phyloP scores from a whole-genome alignment of 2,329 filamentous ascomycete species.

The Stachybotrys echinatus region DNA sequence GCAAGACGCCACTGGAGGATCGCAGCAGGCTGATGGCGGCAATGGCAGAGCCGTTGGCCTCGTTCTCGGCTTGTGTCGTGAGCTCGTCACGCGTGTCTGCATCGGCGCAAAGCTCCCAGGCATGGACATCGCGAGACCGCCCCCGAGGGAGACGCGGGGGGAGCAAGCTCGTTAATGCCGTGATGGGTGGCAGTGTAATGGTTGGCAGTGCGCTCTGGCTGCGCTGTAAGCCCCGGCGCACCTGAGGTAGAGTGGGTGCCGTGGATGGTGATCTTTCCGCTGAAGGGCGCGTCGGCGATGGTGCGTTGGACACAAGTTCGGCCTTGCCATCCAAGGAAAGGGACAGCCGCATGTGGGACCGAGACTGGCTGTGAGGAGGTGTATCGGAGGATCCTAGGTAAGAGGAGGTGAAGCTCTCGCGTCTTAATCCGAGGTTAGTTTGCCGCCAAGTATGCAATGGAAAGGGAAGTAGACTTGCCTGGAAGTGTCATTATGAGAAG shows the following conservation, averaged over 20 bases:
- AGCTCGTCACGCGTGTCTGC: conserved; percentile 73
- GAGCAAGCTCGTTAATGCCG: conserved; percentile 44
- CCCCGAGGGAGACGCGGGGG: conserved; percentile 57
- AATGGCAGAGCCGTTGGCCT: conserved; percentile 72
- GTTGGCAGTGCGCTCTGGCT: conserved; percentile 64
- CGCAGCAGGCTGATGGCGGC: conserved; percentile 78
- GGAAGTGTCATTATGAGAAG: conserved; percentile 22
- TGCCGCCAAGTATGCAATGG: no score
- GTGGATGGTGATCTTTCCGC: conserved; percentile 41
- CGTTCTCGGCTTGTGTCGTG: conserved; percentile 74
- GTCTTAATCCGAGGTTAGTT: no score
- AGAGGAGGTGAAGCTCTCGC: conserved; percentile 14
- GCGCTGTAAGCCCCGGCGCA: conserved; percentile 55
- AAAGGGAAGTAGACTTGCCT: no score
- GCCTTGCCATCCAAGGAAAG: conserved; percentile 87
- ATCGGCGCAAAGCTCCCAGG: conserved; percentile 89
- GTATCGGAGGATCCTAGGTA: conserved; percentile 23
- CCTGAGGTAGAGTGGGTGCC: conserved; percentile 39
- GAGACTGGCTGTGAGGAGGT: conserved; percentile 30
- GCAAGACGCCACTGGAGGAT: conserved; percentile 53
- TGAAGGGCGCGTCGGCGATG: conserved; percentile 56
- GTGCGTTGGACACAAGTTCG: conserved; percentile 69
- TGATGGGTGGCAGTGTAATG: conserved; percentile 52
- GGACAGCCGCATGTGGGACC: conserved; percentile 66
- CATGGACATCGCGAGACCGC: conserved; percentile 79